A percentile compares a stretch with the other conserved stretches of the same genome.
These are phyloP conservation scores for Chondrus crispus DNA, from an alignment of 23 red algal genomes.

Conservation along the genomic window DNA sequence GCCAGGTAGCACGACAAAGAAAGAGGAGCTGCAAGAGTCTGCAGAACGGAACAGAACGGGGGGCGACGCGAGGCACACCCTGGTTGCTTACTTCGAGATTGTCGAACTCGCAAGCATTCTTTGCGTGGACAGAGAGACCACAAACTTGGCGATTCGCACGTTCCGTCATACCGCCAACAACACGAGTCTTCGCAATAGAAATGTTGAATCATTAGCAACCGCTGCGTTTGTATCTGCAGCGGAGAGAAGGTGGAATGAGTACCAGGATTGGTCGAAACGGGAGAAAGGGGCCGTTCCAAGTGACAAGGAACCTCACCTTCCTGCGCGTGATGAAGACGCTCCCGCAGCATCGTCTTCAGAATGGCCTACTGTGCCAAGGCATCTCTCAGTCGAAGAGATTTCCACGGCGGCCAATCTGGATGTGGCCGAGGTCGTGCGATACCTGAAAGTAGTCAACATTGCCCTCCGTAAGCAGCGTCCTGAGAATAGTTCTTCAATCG, in stretches of 20 bases:
- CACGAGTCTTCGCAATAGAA: slow-evolving; percentile 55
- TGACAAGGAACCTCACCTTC: background rate
- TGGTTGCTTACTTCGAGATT: slow-evolving; percentile 75
- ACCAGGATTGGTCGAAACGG: slow-evolving; percentile 33
- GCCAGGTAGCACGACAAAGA: background rate
- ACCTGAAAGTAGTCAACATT: slow-evolving; percentile 38
- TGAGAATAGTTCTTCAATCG: slow-evolving; percentile 52
- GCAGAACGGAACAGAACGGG: slow-evolving; percentile 48
- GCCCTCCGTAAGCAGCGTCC: slow-evolving; percentile 50
- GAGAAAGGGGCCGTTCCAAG: background rate
- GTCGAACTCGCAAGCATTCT: slow-evolving; percentile 60
- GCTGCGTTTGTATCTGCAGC: slow-evolving; percentile 61
- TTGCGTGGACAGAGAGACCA: slow-evolving; percentile 58
- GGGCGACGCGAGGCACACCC: slow-evolving; percentile 57
- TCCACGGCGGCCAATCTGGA: slow-evolving; percentile 55
- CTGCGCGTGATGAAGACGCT: background rate
- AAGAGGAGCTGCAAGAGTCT: slow-evolving; percentile 12
- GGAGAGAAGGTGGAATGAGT: slow-evolving; percentile 40
- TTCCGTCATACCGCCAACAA: slow-evolving; percentile 53
- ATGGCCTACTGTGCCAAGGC: slow-evolving; percentile 30
- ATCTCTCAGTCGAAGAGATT: slow-evolving; percentile 50
- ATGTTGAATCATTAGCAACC: slow-evolving; percentile 61
- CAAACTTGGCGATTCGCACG: slow-evolving; percentile 63
- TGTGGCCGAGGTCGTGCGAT: slow-evolving; percentile 34
- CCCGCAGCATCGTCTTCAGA: background rate